These are phyloP conservation scores for Mortierella antarctica DNA, from an alignment of 192 early-diverging fungal genomes.

Conservation along the genomic window DNA sequence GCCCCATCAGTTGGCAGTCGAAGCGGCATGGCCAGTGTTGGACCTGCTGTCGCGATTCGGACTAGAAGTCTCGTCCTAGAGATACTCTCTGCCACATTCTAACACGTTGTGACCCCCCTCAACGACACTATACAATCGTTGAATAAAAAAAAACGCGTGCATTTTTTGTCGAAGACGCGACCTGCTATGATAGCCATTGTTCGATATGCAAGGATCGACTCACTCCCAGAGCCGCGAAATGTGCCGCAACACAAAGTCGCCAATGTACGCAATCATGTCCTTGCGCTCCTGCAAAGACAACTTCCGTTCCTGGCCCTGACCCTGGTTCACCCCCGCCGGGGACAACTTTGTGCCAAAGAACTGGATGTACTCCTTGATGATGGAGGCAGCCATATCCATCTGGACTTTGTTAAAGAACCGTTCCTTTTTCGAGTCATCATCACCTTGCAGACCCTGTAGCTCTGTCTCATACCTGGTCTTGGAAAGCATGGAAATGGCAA, in stretches of 20 bases:
- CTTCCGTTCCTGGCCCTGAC: too few species aligned
- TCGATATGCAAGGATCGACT: too few species aligned
- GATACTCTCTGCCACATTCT: too few species aligned
- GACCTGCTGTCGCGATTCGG: too few species aligned
- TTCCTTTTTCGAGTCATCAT: too few species aligned
- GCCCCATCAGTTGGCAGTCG: too few species aligned
- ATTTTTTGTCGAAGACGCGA: background rate
- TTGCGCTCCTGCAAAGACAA: conserved; percentile 6
- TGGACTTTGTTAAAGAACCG: background rate
- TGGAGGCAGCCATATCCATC: conserved; percentile 2
- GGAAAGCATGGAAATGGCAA: conserved; percentile 33
- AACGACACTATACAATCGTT: too few species aligned
- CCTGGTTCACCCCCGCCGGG: background rate
- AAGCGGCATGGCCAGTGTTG: too few species aligned
- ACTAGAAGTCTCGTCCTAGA: too few species aligned
- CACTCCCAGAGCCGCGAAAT: conserved; percentile 4
- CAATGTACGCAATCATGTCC: conserved; percentile 4
- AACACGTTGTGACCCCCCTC: too few species aligned
- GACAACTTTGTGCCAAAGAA: conserved; percentile 17
- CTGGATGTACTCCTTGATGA: conserved; percentile 37
- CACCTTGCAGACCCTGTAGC: too few species aligned
- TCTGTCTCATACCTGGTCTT: background rate
- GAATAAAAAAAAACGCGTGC: too few species aligned
- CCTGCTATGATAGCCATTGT: background rate
- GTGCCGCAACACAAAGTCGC: conserved; percentile 19